These are phyloP conservation scores for Pulveroboletus ravenelii DNA, from an alignment of 768 basidiomycete species.

Conservation along the genomic window DNA sequence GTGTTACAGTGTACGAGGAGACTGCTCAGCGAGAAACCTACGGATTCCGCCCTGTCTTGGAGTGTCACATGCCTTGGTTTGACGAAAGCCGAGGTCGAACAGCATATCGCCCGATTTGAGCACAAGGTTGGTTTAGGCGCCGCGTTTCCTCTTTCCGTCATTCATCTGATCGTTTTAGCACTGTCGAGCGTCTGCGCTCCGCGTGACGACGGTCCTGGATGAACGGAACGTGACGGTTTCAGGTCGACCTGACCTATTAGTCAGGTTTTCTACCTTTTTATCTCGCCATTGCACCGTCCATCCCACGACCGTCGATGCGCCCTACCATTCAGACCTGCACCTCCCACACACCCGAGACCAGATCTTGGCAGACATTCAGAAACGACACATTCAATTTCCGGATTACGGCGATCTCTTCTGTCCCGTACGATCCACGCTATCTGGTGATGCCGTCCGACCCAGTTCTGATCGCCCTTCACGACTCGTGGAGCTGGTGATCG, in stretches of 20 bases:
- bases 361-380: constrained; percentile 41
- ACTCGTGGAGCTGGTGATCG: constrained; percentile 39
- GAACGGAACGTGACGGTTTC: constrained; percentile 50
- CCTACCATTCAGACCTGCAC: constrained; percentile 46
- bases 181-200: constrained; percentile 29
- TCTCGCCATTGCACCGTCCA: constrained; percentile 35
- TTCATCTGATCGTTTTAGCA: constrained; percentile 6
- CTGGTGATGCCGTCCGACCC: constrained; percentile 35
- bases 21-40: constrained; percentile 14
- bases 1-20: constrained; percentile 31
- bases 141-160: background rate
- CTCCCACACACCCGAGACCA: constrained; percentile 31
- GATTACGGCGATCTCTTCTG: constrained; percentile 41
- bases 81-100: constrained; percentile 20
- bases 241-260: constrained; percentile 49
- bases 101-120: constrained; percentile 24
- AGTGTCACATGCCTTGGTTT: constrained; percentile 38
- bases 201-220: constrained; percentile 49
- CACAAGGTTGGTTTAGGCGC: constrained; percentile 12
- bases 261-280: constrained; percentile 37
- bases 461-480: constrained; percentile 10
- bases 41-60: constrained; percentile 38
- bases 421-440: constrained; percentile 44
- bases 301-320: constrained; percentile 42
- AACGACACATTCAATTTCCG: constrained; percentile 49